Percentiles rank a stretch among this genome's conserved stretches.
These are phyloP conservation scores for Cinnamomum chago DNA, from an alignment of 164 flowering plant genomes.

Conservation along the genomic window DNA sequence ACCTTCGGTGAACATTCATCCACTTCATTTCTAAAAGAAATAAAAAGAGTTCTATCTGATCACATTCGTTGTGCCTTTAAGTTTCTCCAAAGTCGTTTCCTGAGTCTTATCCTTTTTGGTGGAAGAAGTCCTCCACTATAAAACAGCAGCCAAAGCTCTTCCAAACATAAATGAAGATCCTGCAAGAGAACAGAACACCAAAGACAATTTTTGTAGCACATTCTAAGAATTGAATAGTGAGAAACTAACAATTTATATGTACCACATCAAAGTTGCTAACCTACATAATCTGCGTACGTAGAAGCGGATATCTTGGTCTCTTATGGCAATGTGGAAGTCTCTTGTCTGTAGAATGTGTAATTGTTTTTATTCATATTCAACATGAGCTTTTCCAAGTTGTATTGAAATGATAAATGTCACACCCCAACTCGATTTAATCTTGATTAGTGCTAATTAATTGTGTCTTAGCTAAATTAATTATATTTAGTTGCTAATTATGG, in stretches of 20 bases:
- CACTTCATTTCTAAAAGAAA: too few relatives aligned
- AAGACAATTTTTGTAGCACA: background rate
- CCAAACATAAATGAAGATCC: constrained; percentile 79
- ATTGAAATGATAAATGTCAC: too few relatives aligned
- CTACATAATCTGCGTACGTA: constrained; percentile 64
- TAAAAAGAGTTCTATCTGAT: too few relatives aligned
- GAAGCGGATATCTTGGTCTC: constrained; percentile 69
- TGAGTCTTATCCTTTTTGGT: too few relatives aligned
- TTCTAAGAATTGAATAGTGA: background rate
- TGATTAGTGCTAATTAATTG: too few relatives aligned
- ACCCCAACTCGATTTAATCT: too few relatives aligned
- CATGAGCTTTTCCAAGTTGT: too few relatives aligned
- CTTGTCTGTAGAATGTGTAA: constrained; percentile 35
- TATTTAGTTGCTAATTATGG: too few relatives aligned
- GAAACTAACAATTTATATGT: background rate
- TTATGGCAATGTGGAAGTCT: constrained; percentile 65
- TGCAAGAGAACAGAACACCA: constrained; percentile 14
- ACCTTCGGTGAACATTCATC: too few relatives aligned
- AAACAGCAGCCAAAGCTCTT: constrained; percentile 68
- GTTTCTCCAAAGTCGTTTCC: too few relatives aligned
- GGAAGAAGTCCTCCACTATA: background rate
- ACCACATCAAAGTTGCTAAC: constrained; percentile 25
- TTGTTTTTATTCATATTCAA: background rate
- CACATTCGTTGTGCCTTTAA: too few relatives aligned
- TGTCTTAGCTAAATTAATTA: too few relatives aligned